Evolutionary conservation across 2,329 filamentous ascomycete species (phyloP).

Genomic region (Metarhizium sp.): DNA sequence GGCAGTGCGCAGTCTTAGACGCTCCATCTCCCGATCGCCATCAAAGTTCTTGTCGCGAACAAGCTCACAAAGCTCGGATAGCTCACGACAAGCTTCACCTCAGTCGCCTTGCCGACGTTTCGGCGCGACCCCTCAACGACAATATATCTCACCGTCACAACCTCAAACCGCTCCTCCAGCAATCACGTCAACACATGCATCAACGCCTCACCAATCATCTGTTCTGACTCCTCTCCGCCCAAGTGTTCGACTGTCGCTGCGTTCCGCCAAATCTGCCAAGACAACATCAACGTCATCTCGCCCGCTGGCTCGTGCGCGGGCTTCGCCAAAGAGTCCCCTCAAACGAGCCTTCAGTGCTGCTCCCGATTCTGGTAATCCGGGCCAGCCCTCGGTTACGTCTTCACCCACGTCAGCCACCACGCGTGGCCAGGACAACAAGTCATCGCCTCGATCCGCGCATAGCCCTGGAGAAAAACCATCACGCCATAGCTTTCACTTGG

Average conservation of each 20-base stretch:
- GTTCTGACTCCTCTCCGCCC: slow-evolving; percentile 57
- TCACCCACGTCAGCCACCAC: slow-evolving; percentile 24
- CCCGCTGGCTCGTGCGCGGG: slow-evolving; percentile 51
- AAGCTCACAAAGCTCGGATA: slow-evolving; percentile 36
- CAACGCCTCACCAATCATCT: slow-evolving; percentile 31
- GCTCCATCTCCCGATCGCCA: slow-evolving; percentile 86
- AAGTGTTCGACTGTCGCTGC: slow-evolving; percentile 56
- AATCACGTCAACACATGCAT: slow-evolving; percentile 18
- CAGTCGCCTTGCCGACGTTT: slow-evolving; percentile 43
- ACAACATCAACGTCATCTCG: slow-evolving; percentile 40
- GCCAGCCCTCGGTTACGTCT: slow-evolving; percentile 35
- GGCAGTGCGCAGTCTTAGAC: slow-evolving; percentile 72
- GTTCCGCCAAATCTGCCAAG: slow-evolving; percentile 52
- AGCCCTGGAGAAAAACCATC: slow-evolving; percentile 33
- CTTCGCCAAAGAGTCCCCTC: slow-evolving; percentile 71
- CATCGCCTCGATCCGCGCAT: slow-evolving; percentile 24
- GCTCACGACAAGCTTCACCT: slow-evolving; percentile 36
- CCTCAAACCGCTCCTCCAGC: slow-evolving; percentile 26
- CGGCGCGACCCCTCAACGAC: slow-evolving; percentile 26
- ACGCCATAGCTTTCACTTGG: slow-evolving; percentile 48
- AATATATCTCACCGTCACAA: slow-evolving; percentile 20
- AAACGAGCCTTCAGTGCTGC: slow-evolving; percentile 67
- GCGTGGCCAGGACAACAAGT: slow-evolving; percentile 35
- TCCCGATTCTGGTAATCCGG: slow-evolving; percentile 60
- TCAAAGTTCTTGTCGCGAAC: slow-evolving; percentile 66